Evolutionary conservation across 2,329 filamentous ascomycete genomes (phyloP).

Genomic region (Xylariaceae sp.): DNA sequence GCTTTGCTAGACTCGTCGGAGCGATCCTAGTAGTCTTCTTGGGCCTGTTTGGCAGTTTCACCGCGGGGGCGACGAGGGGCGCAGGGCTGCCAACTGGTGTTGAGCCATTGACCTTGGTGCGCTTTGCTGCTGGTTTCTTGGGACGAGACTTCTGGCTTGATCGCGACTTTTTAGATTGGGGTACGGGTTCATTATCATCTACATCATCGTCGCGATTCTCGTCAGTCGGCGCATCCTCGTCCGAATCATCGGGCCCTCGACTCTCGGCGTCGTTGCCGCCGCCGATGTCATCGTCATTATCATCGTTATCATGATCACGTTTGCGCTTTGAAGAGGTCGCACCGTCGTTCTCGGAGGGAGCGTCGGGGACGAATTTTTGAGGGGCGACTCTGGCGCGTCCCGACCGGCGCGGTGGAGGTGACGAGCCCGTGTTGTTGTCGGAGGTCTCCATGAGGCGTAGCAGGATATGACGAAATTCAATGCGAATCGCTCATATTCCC

Average conservation of each 20-base stretch:
- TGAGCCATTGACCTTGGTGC: constrained; percentile 59
- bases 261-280: constrained; percentile 35
- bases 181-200: constrained; percentile 45
- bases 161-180: constrained; percentile 37
- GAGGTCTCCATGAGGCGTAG: constrained; percentile 50
- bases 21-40: constrained; percentile 55
- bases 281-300: constrained; percentile 1
- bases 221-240: constrained; percentile 35
- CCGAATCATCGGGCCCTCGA: constrained; percentile 45
- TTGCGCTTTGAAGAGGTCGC: constrained; percentile 54
- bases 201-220: constrained; percentile 41
- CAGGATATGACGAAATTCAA: constrained; percentile 37
- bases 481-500: constrained; percentile 27
- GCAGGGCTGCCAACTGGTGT: constrained; percentile 37
- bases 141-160: constrained; percentile 43
- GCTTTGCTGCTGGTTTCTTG: constrained; percentile 59
- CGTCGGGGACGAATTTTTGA: constrained; percentile 55
- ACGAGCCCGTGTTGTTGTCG: constrained; percentile 53
- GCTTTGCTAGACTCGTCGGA: constrained; percentile 45
- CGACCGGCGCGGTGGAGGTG: constrained; percentile 57
- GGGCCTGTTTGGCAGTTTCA: constrained; percentile 46
- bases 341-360: constrained; percentile 29
- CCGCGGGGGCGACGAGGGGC: constrained; percentile 34
- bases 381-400: constrained; percentile 62
- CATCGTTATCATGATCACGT: constrained; percentile 35